These are phyloP conservation scores for Lichenothelia convexa DNA, from an alignment of 495 filamentous ascomycete genomes.

Conservation along the genomic window DNA sequence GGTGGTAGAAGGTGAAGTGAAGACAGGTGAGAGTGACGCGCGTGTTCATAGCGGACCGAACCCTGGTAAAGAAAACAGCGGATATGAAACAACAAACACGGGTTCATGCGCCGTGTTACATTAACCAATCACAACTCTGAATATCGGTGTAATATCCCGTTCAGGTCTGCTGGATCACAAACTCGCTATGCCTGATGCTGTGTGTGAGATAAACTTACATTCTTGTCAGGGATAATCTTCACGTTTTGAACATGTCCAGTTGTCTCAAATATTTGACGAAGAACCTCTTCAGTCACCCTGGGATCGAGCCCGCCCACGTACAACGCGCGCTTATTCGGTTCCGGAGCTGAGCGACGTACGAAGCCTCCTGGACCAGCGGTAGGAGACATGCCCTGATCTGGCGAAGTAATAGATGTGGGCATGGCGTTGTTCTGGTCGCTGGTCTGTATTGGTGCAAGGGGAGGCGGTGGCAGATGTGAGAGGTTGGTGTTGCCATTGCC, in stretches of 20 bases:
- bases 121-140: too few species aligned
- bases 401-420: conserved; percentile 60
- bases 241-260: conserved; percentile 96
- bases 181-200: too few species aligned
- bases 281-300: conserved; percentile 85
- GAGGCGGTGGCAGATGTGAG: conserved; percentile 79
- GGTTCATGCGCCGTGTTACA: too few species aligned
- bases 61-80: too few species aligned
- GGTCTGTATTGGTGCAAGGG: conserved; percentile 73
- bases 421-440: conserved; percentile 95
- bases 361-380: conserved; percentile 56
- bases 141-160: too few species aligned
- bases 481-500: conserved; percentile 13
- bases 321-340: conserved; percentile 94
- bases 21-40: too few species aligned
- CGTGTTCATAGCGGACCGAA: too few species aligned
- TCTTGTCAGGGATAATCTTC: conserved; percentile 99
- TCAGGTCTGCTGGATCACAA: too few species aligned
- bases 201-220: conserved; percentile 59
- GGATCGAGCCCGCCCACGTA: conserved; percentile 95
- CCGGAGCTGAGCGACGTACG: conserved; percentile 80
- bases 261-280: conserved; percentile 97
- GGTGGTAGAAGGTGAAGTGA: too few species aligned
- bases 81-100: too few species aligned
- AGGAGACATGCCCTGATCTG: conserved; percentile 46